Percentiles rank a stretch among this genome's conserved stretches.
These are phyloP conservation scores for Geranium incanum DNA, from an alignment of 441 rosid genomes.

Conservation along the genomic window DNA sequence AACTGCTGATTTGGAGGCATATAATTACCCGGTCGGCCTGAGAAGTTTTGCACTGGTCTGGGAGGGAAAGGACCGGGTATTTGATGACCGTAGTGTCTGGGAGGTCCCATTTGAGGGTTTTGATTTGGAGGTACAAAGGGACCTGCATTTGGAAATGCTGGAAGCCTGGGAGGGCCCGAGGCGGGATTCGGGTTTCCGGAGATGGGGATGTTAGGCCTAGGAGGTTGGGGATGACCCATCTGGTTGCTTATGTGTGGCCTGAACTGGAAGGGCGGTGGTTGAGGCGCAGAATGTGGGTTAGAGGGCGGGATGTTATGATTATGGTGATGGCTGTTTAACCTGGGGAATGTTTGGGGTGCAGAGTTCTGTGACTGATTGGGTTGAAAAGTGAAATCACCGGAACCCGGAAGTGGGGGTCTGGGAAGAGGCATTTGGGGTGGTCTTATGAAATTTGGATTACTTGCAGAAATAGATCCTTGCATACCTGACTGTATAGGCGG, in stretches of 20 bases:
- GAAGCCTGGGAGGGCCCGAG: constrained; percentile 30
- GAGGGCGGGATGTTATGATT: constrained; percentile 23
- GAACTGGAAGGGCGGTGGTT: constrained; percentile 32
- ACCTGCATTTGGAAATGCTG: constrained; percentile 36
- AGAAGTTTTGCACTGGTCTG: constrained; percentile 44
- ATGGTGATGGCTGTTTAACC: constrained; percentile 36
- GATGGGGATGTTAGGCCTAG: constrained; percentile 23
- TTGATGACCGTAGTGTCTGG: constrained; percentile 41
- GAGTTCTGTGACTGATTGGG: constrained; percentile 34
- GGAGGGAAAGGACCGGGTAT: constrained; percentile 38
- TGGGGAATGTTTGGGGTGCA: constrained; percentile 32
- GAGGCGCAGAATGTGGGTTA: constrained; percentile 28
- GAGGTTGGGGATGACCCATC: constrained; percentile 34
- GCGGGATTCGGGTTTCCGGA: constrained; percentile 25
- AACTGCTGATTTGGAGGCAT: constrained; percentile 33
- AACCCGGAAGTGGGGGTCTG: constrained; percentile 35
- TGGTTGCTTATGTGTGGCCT: constrained; percentile 43
- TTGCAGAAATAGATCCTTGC: constrained; percentile 27
- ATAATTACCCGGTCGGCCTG: constrained; percentile 27
- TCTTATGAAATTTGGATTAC: constrained; percentile 29
- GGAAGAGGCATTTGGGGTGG: constrained; percentile 27
- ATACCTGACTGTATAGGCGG: constrained; percentile 26
- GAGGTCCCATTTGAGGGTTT: constrained; percentile 35
- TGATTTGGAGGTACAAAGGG: constrained; percentile 22
- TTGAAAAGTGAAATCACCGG: constrained; percentile 56